Conservation (phyloP, 805 yeast species). For the Naumovozyma dairenensis region DNA sequence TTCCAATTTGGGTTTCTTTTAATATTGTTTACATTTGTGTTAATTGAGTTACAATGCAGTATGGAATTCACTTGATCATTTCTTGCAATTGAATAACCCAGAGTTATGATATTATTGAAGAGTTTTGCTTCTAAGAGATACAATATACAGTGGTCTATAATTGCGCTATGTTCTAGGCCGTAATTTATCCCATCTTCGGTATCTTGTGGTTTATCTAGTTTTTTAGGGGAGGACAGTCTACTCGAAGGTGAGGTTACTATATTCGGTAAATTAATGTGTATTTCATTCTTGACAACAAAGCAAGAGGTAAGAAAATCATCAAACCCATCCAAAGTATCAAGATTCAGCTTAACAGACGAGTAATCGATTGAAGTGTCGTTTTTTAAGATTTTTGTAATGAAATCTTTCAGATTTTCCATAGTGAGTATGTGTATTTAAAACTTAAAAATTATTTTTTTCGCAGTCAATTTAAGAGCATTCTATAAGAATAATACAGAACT, state of each 20-base stretch:
- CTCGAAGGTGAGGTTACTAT: too few species aligned
- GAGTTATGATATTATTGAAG: constrained; percentile 31
- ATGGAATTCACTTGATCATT: constrained; percentile 19
- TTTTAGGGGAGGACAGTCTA: too few species aligned
- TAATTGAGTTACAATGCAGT: constrained; percentile 29
- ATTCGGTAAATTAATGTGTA: constrained; percentile 4
- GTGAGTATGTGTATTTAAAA: too few species aligned
- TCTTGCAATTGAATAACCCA: constrained; percentile 35
- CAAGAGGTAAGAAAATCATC: constrained; percentile 5
- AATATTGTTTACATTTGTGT: constrained; percentile 32
- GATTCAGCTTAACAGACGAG: too few species aligned
- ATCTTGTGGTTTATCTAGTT: too few species aligned
- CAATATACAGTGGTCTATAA: constrained; percentile 35
- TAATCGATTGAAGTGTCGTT: too few species aligned
- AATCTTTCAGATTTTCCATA: too few species aligned
- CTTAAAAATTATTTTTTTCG: too few species aligned
- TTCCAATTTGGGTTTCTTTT: constrained; percentile 40
- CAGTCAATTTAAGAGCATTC: too few species aligned
- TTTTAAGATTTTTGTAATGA: too few species aligned
- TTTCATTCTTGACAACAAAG: constrained; percentile 8
- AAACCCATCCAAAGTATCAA: constrained; percentile 1
- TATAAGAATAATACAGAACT: too few species aligned
- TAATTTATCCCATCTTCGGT: too few species aligned
- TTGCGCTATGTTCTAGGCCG: constrained; percentile 20
- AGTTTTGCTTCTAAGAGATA: constrained; percentile 23